phyloP scores from a whole-genome alignment of 192 early-diverging fungal species.

The Rhizophagus clarus region DNA sequence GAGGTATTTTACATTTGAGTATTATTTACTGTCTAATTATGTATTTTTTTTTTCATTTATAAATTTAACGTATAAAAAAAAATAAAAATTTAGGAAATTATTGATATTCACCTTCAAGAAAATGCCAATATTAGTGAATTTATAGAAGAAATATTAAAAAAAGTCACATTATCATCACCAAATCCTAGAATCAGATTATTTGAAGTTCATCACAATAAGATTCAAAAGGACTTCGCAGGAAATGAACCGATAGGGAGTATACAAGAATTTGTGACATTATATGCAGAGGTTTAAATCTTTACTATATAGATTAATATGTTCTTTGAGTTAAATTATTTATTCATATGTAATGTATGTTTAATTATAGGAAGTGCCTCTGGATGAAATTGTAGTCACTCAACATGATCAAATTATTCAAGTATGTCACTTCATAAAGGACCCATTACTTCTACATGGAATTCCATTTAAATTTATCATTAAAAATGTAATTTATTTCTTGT shows the following conservation, averaged over 20 bases:
- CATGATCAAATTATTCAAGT: no score
- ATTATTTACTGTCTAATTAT: neutral
- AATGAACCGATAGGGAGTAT: slow-evolving; percentile 51
- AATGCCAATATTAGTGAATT: slow-evolving; percentile 50
- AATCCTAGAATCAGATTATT: slow-evolving; percentile 61
- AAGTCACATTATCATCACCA: slow-evolving; percentile 46
- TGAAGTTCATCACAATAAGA: slow-evolving; percentile 52
- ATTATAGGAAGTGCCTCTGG: slow-evolving; percentile 48
- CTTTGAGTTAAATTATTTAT: no score
- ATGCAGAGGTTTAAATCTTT: slow-evolving; percentile 53
- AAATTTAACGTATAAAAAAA: no score
- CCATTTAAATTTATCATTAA: slow-evolving; percentile 81
- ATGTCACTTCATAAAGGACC: slow-evolving; percentile 62
- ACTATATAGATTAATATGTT: no score
- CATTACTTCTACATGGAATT: slow-evolving; percentile 68
- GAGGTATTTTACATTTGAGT: slow-evolving; percentile 42
- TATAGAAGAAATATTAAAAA: slow-evolving; percentile 49
- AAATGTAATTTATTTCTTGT: slow-evolving; percentile 31
- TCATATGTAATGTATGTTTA: neutral
- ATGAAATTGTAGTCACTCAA: slow-evolving; percentile 11
- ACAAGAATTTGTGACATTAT: slow-evolving; percentile 51
- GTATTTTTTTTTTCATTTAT: neutral
- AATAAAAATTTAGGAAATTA: no score
- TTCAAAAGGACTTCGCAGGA: slow-evolving; percentile 47
- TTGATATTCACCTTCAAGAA: slow-evolving; percentile 76